phyloP scores from a whole-genome alignment of 1,139 yeast species.

The Casaregolazyma suthepensis region DNA sequence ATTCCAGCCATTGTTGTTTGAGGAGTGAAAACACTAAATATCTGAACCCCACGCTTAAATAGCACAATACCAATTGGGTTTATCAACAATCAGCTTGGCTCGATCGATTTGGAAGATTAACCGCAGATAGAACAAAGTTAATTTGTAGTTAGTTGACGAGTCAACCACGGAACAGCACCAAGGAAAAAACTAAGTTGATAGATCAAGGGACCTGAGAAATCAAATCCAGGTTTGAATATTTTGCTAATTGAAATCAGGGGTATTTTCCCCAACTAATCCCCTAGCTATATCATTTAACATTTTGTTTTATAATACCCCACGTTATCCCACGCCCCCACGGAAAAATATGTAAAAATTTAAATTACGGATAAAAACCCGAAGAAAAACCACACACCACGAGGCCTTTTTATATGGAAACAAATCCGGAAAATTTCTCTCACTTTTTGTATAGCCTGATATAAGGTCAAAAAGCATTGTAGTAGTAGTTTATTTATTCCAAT shows the following conservation, averaged over 20 bases:
- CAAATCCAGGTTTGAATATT: background rate
- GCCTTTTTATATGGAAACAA: background rate
- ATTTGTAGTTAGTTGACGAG: background rate
- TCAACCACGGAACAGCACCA: background rate
- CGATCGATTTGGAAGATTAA: background rate
- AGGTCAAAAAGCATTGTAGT: background rate
- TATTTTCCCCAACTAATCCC: background rate
- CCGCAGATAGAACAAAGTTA: background rate
- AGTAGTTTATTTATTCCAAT: background rate
- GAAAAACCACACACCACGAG: background rate
- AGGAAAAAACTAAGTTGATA: background rate
- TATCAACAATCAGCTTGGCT: background rate
- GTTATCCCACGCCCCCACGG: slow-evolving; percentile 7
- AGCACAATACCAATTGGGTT: background rate
- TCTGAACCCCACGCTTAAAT: background rate
- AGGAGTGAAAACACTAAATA: background rate
- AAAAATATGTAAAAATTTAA: background rate
- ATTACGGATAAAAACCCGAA: slow-evolving; percentile 1
- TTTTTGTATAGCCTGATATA: background rate
- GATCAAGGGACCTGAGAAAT: background rate
- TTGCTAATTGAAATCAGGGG: background rate
- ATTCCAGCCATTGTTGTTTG: background rate
- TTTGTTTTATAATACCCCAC: background rate
- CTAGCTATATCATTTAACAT: background rate
- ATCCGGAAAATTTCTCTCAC: background rate